Conservation (phyloP, 1,284 basidiomycete genomes). For the Anthracocystis walkeri region DNA sequence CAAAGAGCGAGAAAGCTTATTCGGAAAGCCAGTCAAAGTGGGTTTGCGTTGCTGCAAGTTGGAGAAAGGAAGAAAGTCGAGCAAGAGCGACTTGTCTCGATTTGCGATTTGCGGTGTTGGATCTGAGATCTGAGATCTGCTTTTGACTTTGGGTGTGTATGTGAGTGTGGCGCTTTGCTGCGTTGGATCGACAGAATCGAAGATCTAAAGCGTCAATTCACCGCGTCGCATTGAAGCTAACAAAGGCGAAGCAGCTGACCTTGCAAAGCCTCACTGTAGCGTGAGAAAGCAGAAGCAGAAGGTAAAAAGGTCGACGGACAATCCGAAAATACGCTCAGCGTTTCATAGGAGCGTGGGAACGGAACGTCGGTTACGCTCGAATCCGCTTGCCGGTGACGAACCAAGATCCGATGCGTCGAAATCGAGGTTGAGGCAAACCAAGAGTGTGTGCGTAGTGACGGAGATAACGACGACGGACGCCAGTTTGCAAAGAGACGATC, state of each 20-base stretch:
- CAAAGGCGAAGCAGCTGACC: background rate
- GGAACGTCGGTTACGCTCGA: background rate
- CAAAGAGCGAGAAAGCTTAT: conserved; percentile 3
- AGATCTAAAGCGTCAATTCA: conserved; percentile 4
- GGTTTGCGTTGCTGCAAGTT: background rate
- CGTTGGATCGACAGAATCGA: conserved; percentile 6
- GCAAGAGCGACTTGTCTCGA: no score
- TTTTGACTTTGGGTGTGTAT: background rate
- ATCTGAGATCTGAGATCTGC: conserved; percentile 2
- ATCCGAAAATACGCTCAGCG: conserved; percentile 15
- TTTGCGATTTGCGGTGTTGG: background rate
- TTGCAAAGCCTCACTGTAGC: conserved; percentile 4
- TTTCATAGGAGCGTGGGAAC: conserved; percentile 13
- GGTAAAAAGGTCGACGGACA: background rate
- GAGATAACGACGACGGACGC: no score
- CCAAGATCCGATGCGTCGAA: background rate
- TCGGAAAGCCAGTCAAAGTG: conserved; percentile 1
- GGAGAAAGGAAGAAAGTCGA: background rate
- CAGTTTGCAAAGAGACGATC: no score
- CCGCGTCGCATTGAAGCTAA: background rate
- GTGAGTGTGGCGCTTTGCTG: background rate
- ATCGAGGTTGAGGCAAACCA: background rate
- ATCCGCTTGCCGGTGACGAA: conserved; percentile 9
- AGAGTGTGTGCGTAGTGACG: background rate
- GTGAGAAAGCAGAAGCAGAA: background rate